Evolutionary conservation across 2,329 filamentous ascomycete species (phyloP).

Genomic region (Hypoxylon sp.): DNA sequence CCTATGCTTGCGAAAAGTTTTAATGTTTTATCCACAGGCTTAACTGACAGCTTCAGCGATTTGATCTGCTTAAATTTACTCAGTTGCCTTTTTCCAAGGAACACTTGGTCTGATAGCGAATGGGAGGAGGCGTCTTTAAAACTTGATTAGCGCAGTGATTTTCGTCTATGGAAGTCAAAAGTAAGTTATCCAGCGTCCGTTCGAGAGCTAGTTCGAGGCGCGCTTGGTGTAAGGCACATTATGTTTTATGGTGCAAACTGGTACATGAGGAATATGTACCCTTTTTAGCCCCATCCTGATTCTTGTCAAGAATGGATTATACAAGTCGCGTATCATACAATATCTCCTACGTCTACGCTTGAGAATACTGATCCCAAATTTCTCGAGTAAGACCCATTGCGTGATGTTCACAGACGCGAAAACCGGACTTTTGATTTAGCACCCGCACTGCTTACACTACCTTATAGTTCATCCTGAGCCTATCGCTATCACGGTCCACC

Average conservation of each 20-base stretch:
- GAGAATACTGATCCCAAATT: neutral
- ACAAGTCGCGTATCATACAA: neutral
- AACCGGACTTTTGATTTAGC: neutral
- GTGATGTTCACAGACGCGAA: neutral
- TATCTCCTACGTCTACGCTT: neutral
- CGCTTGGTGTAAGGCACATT: no score
- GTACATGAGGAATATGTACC: neutral
- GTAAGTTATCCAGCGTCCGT: neutral
- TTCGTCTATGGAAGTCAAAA: neutral
- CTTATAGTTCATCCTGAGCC: neutral
- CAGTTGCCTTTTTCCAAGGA: neutral
- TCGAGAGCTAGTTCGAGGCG: neutral
- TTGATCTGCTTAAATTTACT: neutral
- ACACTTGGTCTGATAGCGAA: neutral
- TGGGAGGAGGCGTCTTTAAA: neutral
- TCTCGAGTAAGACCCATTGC: neutral
- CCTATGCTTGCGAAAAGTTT: neutral
- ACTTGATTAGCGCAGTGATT: neutral
- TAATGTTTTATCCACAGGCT: no score
- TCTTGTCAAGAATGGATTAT: neutral
- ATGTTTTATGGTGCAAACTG: no score
- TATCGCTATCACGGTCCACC: neutral
- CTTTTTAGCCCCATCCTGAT: neutral
- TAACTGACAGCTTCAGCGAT: neutral
- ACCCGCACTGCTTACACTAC: neutral